Evolutionary conservation across 139 green algal species (phyloP).

Genomic region (Coelastrella sp.): DNA sequence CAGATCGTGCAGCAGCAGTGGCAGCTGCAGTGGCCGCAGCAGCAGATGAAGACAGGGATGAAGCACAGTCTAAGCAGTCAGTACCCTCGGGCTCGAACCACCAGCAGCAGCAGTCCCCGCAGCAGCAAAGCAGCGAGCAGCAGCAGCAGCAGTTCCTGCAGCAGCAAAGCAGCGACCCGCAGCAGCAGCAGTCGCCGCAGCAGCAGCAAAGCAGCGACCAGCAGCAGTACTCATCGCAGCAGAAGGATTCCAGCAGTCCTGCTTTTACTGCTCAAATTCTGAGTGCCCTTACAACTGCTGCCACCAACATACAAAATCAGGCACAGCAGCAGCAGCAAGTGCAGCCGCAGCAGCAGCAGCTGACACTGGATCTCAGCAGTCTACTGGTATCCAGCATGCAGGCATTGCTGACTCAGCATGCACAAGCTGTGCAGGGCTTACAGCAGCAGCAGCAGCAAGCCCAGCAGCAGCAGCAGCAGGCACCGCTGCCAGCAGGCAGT

Average conservation of each 20-base stretch:
- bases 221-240: not conserved
- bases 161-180: not conserved
- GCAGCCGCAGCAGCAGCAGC: constrained; percentile 47
- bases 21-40: not conserved
- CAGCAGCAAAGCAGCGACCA: not conserved
- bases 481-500: not conserved
- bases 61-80: constrained; percentile 38
- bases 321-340: constrained; percentile 34
- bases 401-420: constrained; percentile 35
- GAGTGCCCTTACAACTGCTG: constrained; percentile 17
- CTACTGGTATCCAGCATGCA: constrained; percentile 33
- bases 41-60: constrained; percentile 15
- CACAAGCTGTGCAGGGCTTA: constrained; percentile 12
- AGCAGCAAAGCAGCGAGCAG: not conserved
- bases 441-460: constrained; percentile 35
- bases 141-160: constrained; percentile 21
- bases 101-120: not conserved
- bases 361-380: constrained; percentile 10
- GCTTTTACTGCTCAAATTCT: constrained; percentile 5
- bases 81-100: not conserved
- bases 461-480: constrained; percentile 29
- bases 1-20: not conserved
- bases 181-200: constrained; percentile 14
- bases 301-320: constrained; percentile 39
- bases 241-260: constrained; percentile 1